Evolutionary conservation across 139 green algal genomes (phyloP).

Genomic region (Chlamydomonas sp.): DNA sequence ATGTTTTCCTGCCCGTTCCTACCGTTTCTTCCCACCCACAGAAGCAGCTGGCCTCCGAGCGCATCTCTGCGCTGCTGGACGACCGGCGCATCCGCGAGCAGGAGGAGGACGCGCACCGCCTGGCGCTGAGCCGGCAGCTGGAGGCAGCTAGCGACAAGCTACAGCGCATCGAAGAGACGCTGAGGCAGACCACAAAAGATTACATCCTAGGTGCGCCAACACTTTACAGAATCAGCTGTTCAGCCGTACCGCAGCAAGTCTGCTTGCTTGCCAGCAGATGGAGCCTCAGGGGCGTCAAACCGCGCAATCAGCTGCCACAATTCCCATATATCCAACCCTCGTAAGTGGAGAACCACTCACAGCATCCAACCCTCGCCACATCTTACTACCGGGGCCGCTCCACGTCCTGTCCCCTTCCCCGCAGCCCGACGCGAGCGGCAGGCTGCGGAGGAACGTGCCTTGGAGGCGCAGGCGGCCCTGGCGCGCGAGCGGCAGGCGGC

Average conservation of each 20-base stretch:
- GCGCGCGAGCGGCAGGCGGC: slow-evolving; percentile 36
- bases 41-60: slow-evolving; percentile 80
- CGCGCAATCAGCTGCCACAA: too few species aligned
- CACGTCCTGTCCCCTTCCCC: too few species aligned
- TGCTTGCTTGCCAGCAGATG: too few species aligned
- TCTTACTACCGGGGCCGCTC: too few species aligned
- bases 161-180: slow-evolving; percentile 72
- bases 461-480: slow-evolving; percentile 52
- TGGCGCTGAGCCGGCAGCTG: slow-evolving; percentile 46
- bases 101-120: slow-evolving; percentile 74
- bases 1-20: too few species aligned
- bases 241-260: too few species aligned
- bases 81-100: slow-evolving; percentile 80
- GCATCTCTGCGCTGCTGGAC: slow-evolving; percentile 78
- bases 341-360: too few species aligned
- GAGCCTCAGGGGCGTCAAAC: too few species aligned
- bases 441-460: slow-evolving; percentile 61
- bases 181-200: slow-evolving; percentile 80
- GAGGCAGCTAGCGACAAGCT: slow-evolving; percentile 64
- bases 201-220: slow-evolving; percentile 72
- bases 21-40: too few species aligned
- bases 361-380: too few species aligned
- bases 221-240: too few species aligned
- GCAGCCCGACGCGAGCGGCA: slow-evolving; percentile 72
- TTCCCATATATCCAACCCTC: too few species aligned